Base-by-base conservation (phyloP, 2,329 filamentous ascomycete genomes). In the Coleophoma crateriformis region DNA sequence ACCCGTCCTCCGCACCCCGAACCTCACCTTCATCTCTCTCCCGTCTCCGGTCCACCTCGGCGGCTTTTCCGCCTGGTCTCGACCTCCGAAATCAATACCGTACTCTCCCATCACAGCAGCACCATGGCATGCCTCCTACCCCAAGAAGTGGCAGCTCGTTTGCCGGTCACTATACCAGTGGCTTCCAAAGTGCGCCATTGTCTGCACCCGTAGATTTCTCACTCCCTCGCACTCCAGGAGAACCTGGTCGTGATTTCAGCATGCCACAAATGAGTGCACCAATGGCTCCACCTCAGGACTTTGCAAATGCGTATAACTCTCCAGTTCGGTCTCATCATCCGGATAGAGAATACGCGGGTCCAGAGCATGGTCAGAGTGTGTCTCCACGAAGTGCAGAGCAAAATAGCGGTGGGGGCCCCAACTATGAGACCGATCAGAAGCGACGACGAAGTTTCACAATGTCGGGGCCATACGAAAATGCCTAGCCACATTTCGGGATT, bases 241-340 rank as follows among this genome's bases (percentile, higher is more conserved):
- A 69, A 47, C 61, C 66, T 46, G 32, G 65, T 64, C 47, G 61
- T 17, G 75, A 79, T 48, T 79, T 78, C 60, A 71, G 71, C 12
- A 73, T 77, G 59, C 70, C 77, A 3, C 77, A 80, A 58, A 69
- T 81, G 67, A 78, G 73, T 57, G 75, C 77, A 2, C 77, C 77
- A 1, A 77, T 79, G 50, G 71, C 72, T 3, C 72, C 76, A 3
- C 67, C 77, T 0, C 72, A 71, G 47, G 78, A 81, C 48, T 81
- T 80, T 39, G 47, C 57, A 32, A 57, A 50, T 22, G 60, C 57
- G 41, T 63, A 63, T 47, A 57, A 54, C 45, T 54, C 61, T 32
- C 59, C 39, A 39, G 33, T 58, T 13, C 58, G 55, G 34, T 50
- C 59, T 19, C 49, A 57, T 42, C 58, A 58, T 37, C 43, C 38